Evolutionary conservation across 305 asterid species (phyloP).

Genomic region (Solanum hybrid): DNA sequence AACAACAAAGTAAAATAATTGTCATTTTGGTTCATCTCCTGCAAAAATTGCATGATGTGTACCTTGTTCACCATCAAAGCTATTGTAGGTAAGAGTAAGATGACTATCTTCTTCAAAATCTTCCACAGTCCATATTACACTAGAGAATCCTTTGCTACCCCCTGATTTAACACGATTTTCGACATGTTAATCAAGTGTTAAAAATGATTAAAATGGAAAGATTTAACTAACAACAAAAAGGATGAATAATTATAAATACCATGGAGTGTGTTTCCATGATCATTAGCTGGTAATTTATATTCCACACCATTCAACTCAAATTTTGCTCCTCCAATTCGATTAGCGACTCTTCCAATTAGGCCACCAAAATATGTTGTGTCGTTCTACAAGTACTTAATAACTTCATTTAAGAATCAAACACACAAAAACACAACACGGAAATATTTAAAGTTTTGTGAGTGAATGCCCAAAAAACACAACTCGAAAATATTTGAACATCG

Average conservation of each 20-base stretch:
- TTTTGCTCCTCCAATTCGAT: slow-evolving; percentile 64
- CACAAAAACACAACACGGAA: neutral
- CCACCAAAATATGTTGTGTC: slow-evolving; percentile 72
- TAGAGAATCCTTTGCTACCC: slow-evolving; percentile 48
- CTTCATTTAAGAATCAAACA: neutral
- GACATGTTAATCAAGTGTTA: neutral
- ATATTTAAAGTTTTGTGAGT: neutral
- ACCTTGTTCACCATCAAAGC: slow-evolving; percentile 84
- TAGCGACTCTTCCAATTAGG: slow-evolving; percentile 74
- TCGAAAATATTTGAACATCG: neutral
- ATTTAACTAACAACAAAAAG: neutral
- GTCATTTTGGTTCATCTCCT: neutral
- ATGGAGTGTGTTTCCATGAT: slow-evolving; percentile 81
- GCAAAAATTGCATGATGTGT: neutral
- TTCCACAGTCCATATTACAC: slow-evolving; percentile 53
- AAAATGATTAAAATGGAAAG: neutral
- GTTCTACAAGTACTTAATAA: slow-evolving; percentile 31
- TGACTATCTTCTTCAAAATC: slow-evolving; percentile 31
- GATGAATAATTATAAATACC: slow-evolving; percentile 25
- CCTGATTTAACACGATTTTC: slow-evolving; percentile 28
- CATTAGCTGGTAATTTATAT: slow-evolving; percentile 56
- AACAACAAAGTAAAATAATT: neutral
- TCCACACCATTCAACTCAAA: slow-evolving; percentile 44
- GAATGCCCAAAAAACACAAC: neutral
- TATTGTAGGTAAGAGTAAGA: slow-evolving; percentile 46